Evolutionary conservation across 768 basidiomycete species (phyloP), one percentile per base, ranked within the genome.

Genomic region (Boletus subparvulus): DNA sequence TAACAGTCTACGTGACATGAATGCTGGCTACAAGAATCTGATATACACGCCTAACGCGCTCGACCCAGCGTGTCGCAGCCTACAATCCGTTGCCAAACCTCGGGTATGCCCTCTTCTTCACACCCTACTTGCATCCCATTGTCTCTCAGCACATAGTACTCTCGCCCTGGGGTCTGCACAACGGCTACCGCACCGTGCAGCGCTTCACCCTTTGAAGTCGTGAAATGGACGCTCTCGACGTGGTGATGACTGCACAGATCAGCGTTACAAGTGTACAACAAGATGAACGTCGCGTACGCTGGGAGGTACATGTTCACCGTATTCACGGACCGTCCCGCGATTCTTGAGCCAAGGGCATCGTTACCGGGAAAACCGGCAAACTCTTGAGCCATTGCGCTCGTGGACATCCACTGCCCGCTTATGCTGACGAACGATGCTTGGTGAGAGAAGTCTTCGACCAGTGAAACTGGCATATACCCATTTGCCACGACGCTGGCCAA

Each of bases 91-190:
- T 78, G 84, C 89, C 89, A 92, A 11, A 85, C 74, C 4, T 63
- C 55, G 8, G 79, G 78, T 26, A 91, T 75, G 0, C 88, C 89
- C 8, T 88, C 87, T 62, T 92, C 89, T 68, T 92, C 90, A 52
- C 75, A 78, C 8, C 90, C 90, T 14, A 92, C 77, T 61, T 87
- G 83, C 83, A 89, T 84, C 16, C 90, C 90, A 52, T 88, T 91
- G 56, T 90, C 87, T 52, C 78, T 81, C 58, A 92, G 68, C 35
- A 92, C 77, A 61, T 77, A 86, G 64, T 90, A 88, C 66, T 85
- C 86, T 55, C 90, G 71, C 35, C 73, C 75, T 2, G 83, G 83
- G 0, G 90, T 92, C 67, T 89, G 90, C 10, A 91, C 80, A 17
- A 81, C 74, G 1, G 90, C 90, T 6, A 92, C 62, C 2, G 86